Conservation (phyloP, 768 basidiomycete species). For the Mrakia gelida region DNA sequence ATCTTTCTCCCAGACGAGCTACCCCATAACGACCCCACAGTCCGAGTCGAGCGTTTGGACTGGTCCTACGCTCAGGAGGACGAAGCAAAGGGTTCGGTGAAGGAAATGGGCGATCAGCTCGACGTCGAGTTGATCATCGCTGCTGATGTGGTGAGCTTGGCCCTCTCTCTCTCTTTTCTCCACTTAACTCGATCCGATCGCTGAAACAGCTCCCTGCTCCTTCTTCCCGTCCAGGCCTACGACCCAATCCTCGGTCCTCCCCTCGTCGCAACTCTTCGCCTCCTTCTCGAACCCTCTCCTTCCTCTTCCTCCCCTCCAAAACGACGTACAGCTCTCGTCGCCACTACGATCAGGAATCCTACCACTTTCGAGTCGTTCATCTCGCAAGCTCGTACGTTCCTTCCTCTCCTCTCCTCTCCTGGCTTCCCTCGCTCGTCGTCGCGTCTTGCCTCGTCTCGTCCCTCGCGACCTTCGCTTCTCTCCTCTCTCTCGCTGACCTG, state of each 20-base stretch:
- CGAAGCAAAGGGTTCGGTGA: neutral
- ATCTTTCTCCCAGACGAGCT: neutral
- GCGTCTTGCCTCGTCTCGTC: neutral
- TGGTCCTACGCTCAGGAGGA: constrained; percentile 25
- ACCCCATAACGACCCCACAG: neutral
- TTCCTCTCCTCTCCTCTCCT: neutral
- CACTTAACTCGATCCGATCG: no score
- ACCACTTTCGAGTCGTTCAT: constrained; percentile 19
- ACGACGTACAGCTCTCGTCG: constrained; percentile 6
- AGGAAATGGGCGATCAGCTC: neutral
- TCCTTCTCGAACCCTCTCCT: constrained; percentile 11
- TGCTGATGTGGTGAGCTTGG: constrained; percentile 28
- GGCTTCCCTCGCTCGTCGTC: neutral
- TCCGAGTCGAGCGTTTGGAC: constrained; percentile 16
- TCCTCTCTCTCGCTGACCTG: neutral
- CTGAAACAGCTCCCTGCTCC: no score
- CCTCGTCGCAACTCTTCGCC: constrained; percentile 17
- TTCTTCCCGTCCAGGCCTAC: constrained; percentile 12
- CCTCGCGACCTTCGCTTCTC: neutral
- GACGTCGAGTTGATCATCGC: constrained; percentile 21
- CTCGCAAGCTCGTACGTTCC: neutral
- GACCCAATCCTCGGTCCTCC: constrained; percentile 21
- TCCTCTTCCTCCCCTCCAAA: neutral
- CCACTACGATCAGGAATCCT: constrained; percentile 23
- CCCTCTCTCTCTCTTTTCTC: neutral